Conservation (phyloP, 2,329 filamentous ascomycete genomes). For the Arthrocladium fulminans region DNA sequence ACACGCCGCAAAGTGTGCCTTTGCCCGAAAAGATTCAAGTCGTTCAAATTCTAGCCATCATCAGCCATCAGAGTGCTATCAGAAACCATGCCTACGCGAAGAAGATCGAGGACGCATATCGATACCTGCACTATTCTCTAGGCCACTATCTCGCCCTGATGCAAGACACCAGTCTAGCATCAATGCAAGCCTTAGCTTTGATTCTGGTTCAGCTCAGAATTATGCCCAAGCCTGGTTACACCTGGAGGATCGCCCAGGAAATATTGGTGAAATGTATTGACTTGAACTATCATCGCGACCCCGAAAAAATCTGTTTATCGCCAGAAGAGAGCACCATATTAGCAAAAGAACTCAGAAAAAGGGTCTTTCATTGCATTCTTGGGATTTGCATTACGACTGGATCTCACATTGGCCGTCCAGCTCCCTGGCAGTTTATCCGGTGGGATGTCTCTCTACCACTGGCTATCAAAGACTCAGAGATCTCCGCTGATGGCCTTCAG, state of each 20-base stretch:
- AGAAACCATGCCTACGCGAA: slow-evolving; percentile 54
- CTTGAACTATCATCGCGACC: slow-evolving; percentile 64
- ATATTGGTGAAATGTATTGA: slow-evolving; percentile 64
- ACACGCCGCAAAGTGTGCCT: slow-evolving; percentile 53
- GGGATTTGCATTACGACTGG: slow-evolving; percentile 59
- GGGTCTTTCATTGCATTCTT: slow-evolving; percentile 67
- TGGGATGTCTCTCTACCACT: slow-evolving; percentile 72
- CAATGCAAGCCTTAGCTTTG: slow-evolving; percentile 65
- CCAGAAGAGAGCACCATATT: slow-evolving; percentile 42
- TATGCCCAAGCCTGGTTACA: slow-evolving; percentile 70
- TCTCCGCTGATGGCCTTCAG: slow-evolving; percentile 57
- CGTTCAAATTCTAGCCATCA: slow-evolving; percentile 70
- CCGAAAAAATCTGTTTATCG: slow-evolving; percentile 46
- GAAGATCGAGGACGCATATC: slow-evolving; percentile 55
- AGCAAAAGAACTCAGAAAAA: slow-evolving; percentile 66
- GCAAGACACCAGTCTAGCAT: slow-evolving; percentile 52
- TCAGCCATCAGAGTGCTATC: slow-evolving; percentile 68
- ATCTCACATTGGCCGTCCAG: slow-evolving; percentile 67
- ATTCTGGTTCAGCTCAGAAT: slow-evolving; percentile 64
- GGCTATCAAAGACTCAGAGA: slow-evolving; percentile 59
- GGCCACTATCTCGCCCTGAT: slow-evolving; percentile 59
- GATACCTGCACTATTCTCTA: slow-evolving; percentile 68
- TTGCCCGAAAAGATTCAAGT: slow-evolving; percentile 59
- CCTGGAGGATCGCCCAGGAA: slow-evolving; percentile 57
- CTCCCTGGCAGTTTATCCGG: slow-evolving; percentile 60